Evolutionary conservation across 1,139 yeast genomes (phyloP), one percentile per base, ranked within the genome.

Genomic region (Pichia sp.): DNA sequence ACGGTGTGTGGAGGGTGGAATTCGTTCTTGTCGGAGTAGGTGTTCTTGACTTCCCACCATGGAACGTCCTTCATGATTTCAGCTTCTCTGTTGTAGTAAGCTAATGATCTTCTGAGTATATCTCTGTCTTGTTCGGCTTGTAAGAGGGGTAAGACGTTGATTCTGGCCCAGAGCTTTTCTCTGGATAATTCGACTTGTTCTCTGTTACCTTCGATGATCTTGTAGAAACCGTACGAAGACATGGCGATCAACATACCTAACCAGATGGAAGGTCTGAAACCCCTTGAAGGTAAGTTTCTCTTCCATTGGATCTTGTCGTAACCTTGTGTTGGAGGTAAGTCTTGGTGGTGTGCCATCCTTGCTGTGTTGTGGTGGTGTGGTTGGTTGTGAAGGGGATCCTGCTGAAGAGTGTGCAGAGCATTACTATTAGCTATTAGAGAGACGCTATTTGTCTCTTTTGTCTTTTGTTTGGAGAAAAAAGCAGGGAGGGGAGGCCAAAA

Each of bases 281-380:
- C 96, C 61, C 96, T 76, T 4, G 94, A 71, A 33, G 96, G 96
- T 51, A 88, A 70, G 67, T 87, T 85, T 68, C 96, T 79, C 71
- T 84, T 85, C 95, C 96, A 88, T 71, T 88, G 96, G 52, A 88
- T 79, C 44, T 88, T 85, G 57, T 84, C 91, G 61, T 87, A 88
- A 59, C 96, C 96, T 54, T 88, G 90, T 59, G 79, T 73, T 54
- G 96, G 96, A 64, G 96, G 96, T 64, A 88, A 73, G 64, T 88
- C 96, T 76, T 88, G 96, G 43, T 58, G 61, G 31, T 58, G 60
- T n/a, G 62, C 58, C 62, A 59, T 59, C 18, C 17, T 28, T 28
- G 14, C 15, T 32, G 34, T 41, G 21, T 15, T 4, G 37, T 11
- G 17, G 28, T 12, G 14, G 19, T 20, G 27, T 11, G 8, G 18